A percentile compares a stretch with the other conserved stretches of the same genome.
Evolutionary conservation across 129 eudicot species (phyloP).

Genomic region (Cynara cardunculus): DNA sequence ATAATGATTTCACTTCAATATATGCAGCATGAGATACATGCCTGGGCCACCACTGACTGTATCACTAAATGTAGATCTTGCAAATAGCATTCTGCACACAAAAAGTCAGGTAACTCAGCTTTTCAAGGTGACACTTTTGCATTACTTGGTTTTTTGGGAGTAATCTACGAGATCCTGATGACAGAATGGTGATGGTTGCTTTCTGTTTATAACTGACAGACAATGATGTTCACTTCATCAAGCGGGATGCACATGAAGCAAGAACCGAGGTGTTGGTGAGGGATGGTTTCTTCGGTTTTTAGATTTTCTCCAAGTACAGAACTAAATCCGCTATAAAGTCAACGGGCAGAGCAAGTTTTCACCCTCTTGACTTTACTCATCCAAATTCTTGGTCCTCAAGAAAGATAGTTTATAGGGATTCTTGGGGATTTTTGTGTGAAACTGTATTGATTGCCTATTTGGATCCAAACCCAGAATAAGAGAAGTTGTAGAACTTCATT

Average conservation of each 20-base stretch:
- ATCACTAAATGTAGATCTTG: constrained; percentile 64
- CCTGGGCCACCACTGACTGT: constrained; percentile 83
- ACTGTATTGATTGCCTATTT: constrained; percentile 30
- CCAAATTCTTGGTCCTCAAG: neutral
- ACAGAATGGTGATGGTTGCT: neutral
- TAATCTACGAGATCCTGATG: neutral
- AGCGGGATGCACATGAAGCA: constrained; percentile 49
- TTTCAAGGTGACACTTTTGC: neutral
- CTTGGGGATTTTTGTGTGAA: constrained; percentile 2
- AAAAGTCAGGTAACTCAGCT: constrained; percentile 45
- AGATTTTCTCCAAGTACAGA: constrained; percentile 29
- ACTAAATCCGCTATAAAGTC: constrained; percentile 6
- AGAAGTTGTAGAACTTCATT: constrained; percentile 21
- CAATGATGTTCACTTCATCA: constrained; percentile 38
- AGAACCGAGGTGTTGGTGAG: constrained; percentile 60
- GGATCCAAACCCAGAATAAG: constrained; percentile 30
- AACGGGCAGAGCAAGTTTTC: constrained; percentile 18
- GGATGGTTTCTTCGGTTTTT: neutral
- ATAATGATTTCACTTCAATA: neutral
- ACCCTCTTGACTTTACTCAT: constrained; percentile 2
- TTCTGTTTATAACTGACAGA: constrained; percentile 22
- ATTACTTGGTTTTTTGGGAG: constrained; percentile 2
- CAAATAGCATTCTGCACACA: constrained; percentile 41
- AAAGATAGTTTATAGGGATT: constrained; percentile 9
- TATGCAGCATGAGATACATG: constrained; percentile 70